Evolutionary conservation across 2,329 filamentous ascomycete species (phyloP).

Genomic region (Hypoxylon sp.): DNA sequence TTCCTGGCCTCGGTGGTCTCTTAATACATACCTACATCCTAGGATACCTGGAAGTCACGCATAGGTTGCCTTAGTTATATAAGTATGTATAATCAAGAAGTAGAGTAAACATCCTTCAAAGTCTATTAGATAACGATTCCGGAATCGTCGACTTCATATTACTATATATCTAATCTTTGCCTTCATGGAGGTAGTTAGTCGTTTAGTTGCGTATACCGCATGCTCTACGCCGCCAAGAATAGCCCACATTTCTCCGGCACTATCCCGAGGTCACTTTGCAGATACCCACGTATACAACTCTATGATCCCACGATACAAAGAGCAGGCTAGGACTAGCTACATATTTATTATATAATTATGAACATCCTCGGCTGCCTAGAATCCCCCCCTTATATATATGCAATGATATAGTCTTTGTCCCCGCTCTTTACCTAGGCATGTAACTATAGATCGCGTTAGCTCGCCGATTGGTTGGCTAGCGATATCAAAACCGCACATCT

Average conservation of each 20-base stretch:
- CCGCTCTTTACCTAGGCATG: conserved; percentile 20
- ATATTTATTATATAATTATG: neutral
- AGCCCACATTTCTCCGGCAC: conserved; percentile 2
- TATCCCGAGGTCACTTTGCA: neutral
- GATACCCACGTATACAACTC: neutral
- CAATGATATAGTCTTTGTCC: conserved; percentile 10
- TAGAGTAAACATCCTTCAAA: neutral
- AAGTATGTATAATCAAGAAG: neutral
- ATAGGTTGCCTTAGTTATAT: neutral
- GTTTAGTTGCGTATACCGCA: neutral
- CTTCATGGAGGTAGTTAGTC: neutral
- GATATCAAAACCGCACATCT: neutral
- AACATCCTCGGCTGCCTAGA: conserved; percentile 11
- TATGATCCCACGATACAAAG: neutral
- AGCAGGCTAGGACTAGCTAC: neutral
- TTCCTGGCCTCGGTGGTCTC: conserved; percentile 7
- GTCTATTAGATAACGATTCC: neutral
- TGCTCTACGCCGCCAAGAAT: neutral
- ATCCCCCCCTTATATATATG: conserved; percentile 3
- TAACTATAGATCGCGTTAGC: neutral
- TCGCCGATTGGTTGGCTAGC: conserved; percentile 21
- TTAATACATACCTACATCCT: neutral
- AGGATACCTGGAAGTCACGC: neutral
- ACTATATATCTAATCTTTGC: neutral
- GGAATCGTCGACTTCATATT: neutral